A percentile compares a stretch with the other conserved stretches of the same genome.
phyloP scores from a whole-genome alignment of 768 basidiomycete genomes.

The Lactarius indigo region DNA sequence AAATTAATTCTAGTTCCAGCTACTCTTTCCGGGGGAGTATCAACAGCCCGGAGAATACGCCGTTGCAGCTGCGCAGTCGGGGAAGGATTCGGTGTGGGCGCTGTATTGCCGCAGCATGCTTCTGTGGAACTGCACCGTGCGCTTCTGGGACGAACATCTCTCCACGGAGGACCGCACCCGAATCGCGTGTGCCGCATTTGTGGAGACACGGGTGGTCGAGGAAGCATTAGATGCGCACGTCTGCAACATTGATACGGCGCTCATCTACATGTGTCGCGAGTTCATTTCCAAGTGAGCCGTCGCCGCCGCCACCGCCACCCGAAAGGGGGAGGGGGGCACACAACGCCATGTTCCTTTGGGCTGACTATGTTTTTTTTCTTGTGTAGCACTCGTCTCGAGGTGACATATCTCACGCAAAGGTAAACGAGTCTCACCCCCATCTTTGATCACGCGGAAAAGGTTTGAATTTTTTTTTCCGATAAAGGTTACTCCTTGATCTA shows the following conservation, averaged over 20 bases:
- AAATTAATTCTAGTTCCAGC: slow-evolving; percentile 44
- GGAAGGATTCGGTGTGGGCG: slow-evolving; percentile 80
- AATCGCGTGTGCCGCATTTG: slow-evolving; percentile 56
- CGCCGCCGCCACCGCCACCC: neutral
- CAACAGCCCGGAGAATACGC: slow-evolving; percentile 43
- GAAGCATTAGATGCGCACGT: slow-evolving; percentile 62
- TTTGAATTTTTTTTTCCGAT: slow-evolving; percentile 20
- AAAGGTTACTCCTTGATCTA: slow-evolving; percentile 48
- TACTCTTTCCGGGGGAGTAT: slow-evolving; percentile 75
- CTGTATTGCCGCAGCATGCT: slow-evolving; percentile 80
- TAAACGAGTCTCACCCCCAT: neutral
- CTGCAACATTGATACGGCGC: slow-evolving; percentile 66
- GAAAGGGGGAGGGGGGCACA: neutral
- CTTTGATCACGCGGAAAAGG: neutral
- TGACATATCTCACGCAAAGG: slow-evolving; percentile 26
- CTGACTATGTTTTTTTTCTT: neutral
- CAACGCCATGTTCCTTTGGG: neutral
- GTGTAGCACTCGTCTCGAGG: slow-evolving; percentile 24
- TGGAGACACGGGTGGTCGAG: slow-evolving; percentile 65
- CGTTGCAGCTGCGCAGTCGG: slow-evolving; percentile 42
- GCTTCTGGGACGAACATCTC: slow-evolving; percentile 42
- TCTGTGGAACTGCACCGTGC: slow-evolving; percentile 69
- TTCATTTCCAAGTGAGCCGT: slow-evolving; percentile 23
- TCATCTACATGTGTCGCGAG: slow-evolving; percentile 33
- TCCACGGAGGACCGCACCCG: slow-evolving; percentile 53